Evolutionary conservation across 164 flowering plant species (phyloP).

Genomic region (Nymphaea colorata): DNA sequence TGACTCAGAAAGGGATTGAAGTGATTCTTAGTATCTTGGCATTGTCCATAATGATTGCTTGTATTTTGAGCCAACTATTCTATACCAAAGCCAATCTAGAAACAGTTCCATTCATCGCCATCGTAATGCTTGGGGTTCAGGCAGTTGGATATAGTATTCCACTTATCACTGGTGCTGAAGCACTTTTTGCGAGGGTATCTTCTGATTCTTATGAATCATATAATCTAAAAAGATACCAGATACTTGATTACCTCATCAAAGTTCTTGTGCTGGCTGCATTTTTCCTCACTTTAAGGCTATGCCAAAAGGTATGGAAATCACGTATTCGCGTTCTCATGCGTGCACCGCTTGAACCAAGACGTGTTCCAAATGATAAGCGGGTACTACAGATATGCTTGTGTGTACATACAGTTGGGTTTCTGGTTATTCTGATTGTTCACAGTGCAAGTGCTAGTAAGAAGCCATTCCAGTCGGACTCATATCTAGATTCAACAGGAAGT

Average conservation of each 20-base stretch:
- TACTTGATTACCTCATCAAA: slow-evolving; percentile 52
- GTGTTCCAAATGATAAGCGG: slow-evolving; percentile 60
- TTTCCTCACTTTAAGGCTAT: slow-evolving; percentile 55
- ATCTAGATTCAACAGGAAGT: slow-evolving; percentile 24
- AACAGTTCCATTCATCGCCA: slow-evolving; percentile 56
- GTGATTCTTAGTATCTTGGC: slow-evolving; percentile 63
- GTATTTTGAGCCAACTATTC: slow-evolving; percentile 54
- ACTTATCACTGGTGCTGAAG: slow-evolving; percentile 67
- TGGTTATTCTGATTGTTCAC: slow-evolving; percentile 37
- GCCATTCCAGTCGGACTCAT: slow-evolving; percentile 16
- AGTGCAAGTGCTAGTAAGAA: slow-evolving; percentile 18
- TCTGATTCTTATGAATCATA: slow-evolving; percentile 39
- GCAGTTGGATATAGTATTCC: slow-evolving; percentile 75
- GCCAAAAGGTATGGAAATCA: slow-evolving; percentile 81
- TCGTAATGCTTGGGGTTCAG: slow-evolving; percentile 81
- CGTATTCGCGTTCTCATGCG: slow-evolving; percentile 49
- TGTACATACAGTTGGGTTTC: slow-evolving; percentile 51
- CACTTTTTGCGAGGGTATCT: slow-evolving; percentile 32
- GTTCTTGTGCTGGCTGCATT: slow-evolving; percentile 54
- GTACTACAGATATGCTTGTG: slow-evolving; percentile 31
- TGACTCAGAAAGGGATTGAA: slow-evolving; percentile 61
- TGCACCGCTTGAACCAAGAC: slow-evolving; percentile 47
- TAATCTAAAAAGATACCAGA: slow-evolving; percentile 32
- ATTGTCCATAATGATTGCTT: slow-evolving; percentile 54
- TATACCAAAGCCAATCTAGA: slow-evolving; percentile 42